Evolutionary conservation across 768 basidiomycete genomes (phyloP).

Genomic region (Cyclocybe cylindracea): DNA sequence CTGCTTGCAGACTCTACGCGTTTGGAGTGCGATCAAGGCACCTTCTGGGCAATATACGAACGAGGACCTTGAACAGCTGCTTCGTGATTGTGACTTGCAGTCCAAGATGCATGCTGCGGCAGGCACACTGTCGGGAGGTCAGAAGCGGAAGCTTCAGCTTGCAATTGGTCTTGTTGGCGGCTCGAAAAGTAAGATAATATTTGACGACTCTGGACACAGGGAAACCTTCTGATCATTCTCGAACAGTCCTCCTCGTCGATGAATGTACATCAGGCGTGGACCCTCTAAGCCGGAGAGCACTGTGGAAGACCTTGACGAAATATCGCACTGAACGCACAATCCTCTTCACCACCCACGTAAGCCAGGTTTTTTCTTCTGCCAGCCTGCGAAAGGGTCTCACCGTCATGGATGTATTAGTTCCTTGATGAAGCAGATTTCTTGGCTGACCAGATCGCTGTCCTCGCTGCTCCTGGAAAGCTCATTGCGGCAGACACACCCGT

Average conservation of each 20-base stretch:
- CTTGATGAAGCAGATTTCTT: conserved; percentile 80
- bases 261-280: conserved; percentile 83
- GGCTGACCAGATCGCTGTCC: conserved; percentile 73
- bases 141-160: conserved; percentile 81
- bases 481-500: conserved; percentile 77
- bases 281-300: conserved; percentile 72
- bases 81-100: conserved; percentile 74
- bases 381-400: not conserved
- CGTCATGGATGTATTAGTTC: conserved; percentile 41
- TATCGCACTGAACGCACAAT: conserved; percentile 68
- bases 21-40: conserved; percentile 75
- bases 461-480: conserved; percentile 76
- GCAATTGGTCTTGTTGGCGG: conserved; percentile 80
- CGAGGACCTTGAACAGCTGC: conserved; percentile 62
- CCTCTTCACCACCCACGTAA: conserved; percentile 77
- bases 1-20: conserved; percentile 68
- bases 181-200: conserved; percentile 52
- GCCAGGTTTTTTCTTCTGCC: conserved; percentile 13
- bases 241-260: conserved; percentile 54
- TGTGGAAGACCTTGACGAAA: conserved; percentile 75
- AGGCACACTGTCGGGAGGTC: conserved; percentile 70
- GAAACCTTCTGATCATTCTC: not conserved
- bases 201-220: not conserved
- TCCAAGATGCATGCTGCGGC: conserved; percentile 69
- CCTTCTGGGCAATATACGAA: conserved; percentile 40